Evolutionary conservation across 108 stramenopile species (phyloP).

Genomic region (Aurantiochytrium sp.): DNA sequence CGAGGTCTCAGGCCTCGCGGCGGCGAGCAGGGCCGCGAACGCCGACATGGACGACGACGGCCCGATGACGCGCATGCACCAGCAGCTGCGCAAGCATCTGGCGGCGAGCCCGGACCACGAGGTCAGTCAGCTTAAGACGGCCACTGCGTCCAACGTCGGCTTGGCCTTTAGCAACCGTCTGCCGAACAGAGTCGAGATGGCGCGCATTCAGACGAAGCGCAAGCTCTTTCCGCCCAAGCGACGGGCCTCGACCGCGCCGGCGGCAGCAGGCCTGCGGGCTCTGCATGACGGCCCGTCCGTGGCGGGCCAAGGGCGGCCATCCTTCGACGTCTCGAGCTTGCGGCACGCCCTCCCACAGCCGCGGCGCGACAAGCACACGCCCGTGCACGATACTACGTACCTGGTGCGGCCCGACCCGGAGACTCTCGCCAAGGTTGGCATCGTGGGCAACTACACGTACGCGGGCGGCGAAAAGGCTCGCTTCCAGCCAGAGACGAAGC

Average conservation of each 20-base stretch:
- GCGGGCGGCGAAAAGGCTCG: not conserved
- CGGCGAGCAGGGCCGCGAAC: not conserved
- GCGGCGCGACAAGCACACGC: not conserved
- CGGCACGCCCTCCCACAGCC: not conserved
- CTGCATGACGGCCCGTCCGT: too few species aligned
- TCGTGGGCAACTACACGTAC: not conserved
- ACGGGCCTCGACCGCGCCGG: not conserved
- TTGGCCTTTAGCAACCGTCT: not conserved
- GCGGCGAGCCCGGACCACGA: not conserved
- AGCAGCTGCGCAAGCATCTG: not conserved
- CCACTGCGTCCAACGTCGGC: slow-evolving; percentile 2
- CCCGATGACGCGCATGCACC: not conserved
- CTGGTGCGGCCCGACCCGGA: not conserved
- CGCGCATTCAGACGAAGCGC: slow-evolving; percentile 13
- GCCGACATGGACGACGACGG: not conserved
- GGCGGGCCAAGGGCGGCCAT: too few species aligned
- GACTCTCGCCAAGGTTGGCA: not conserved
- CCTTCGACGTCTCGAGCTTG: not conserved
- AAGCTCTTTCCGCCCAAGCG: slow-evolving; percentile 17
- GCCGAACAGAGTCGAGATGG: not conserved
- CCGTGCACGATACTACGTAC: not conserved
- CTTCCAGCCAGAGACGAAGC: not conserved
- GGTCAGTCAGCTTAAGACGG: not conserved
- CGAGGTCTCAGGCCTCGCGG: not conserved
- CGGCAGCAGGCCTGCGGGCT: not conserved